Evolutionary conservation across 768 basidiomycete genomes (phyloP).

Genomic region (Cytidiella melzeri): DNA sequence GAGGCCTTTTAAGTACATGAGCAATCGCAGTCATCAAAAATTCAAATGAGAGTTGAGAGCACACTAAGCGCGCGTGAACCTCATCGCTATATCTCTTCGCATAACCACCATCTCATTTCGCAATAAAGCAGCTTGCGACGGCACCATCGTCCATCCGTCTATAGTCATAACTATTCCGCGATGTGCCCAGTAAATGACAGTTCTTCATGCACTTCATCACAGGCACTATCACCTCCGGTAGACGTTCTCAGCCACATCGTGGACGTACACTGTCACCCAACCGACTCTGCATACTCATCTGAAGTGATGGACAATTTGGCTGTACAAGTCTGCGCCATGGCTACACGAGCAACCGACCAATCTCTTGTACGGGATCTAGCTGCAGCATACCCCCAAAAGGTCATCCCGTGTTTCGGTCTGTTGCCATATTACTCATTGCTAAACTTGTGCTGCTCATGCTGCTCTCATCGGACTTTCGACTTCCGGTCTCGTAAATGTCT

Average conservation of each 20-base stretch:
- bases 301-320: constrained; percentile 48
- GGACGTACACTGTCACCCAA: constrained; percentile 93
- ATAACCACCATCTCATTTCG: too few species aligned
- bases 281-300: constrained; percentile 53
- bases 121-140: too few species aligned
- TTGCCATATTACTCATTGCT: background rate
- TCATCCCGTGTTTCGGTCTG: constrained; percentile 85
- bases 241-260: constrained; percentile 60
- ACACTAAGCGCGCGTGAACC: too few species aligned
- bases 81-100: background rate
- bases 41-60: too few species aligned
- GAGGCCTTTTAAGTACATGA: background rate
- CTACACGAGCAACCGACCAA: constrained; percentile 63
- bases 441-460: background rate
- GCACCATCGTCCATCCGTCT: too few species aligned
- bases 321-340: constrained; percentile 83
- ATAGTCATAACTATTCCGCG: too few species aligned
- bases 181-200: constrained; percentile 1
- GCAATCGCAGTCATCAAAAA: background rate
- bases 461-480: constrained; percentile 6
- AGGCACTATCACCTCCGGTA: background rate
- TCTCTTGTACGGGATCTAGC: constrained; percentile 62
- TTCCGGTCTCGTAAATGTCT: constrained; percentile 1
- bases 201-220: background rate
- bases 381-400: constrained; percentile 49